Base-by-base conservation (phyloP, 352 stramenopile genomes). In the Globisporangium carolinianum region DNA sequence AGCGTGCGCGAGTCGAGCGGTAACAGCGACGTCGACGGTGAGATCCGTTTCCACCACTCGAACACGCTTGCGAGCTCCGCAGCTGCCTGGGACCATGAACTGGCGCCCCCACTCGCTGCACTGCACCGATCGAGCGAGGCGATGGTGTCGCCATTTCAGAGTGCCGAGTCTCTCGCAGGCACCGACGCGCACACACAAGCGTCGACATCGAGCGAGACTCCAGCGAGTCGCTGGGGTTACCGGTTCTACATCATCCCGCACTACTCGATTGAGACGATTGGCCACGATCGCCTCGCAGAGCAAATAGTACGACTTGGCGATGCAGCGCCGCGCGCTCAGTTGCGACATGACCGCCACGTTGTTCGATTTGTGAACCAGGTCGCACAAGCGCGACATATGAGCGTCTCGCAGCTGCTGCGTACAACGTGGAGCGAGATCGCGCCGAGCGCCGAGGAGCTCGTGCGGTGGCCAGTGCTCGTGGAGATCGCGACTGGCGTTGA, bases 341-440 rank as follows among this genome's bases (percentile, higher is more conserved):
- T 65, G 3, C 75, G 76, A 1, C 67, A 87, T 41, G 78, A 91
- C 57, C 68, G 80, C 10, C 76, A 93, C 41, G 43, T 93, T 4
- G 73, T 89, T 51, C 82, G 88, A 56, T 93, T 84, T 57, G 69
- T 89, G 17, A 93, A 93, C 68, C 82, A 87, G 45, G 71, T 72
- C 32, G 67, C 69, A 4, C 55, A 72, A 45, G 54, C 56, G 7
- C 85, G 87, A 45, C 60, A 77, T n/a, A 45, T 91, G 24, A 81
- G 54, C 38, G 53, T 67, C 6, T 75, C 67, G 1, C 74, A 87
- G 51, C 35, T 89, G 51, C 58, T 93, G 36, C 71, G 79, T 47
- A 69, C 56, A 1, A 39, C 70, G 8, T 93, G 83, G 83, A 70
- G 60, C 38, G 79, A 93, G 15, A 63, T 93, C 24, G 71, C 83